Evolutionary conservation across 345 rosid genomes (phyloP), one percentile per base, ranked within the genome.

Genomic region (Eucalyptus leucophloia): DNA sequence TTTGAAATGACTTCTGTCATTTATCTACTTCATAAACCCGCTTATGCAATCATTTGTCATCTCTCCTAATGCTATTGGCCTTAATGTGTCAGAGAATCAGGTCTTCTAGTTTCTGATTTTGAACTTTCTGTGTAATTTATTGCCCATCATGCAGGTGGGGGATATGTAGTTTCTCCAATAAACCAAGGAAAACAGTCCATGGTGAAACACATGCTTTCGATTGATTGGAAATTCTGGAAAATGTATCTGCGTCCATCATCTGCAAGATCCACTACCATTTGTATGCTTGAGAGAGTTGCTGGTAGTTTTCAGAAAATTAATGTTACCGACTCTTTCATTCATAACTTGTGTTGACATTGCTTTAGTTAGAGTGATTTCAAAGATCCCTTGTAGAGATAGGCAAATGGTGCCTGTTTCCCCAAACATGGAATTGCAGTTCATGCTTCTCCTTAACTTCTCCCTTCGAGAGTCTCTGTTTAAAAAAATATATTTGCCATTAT

Each of bases 191-290:
- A 92, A 86, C 94, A 96, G 67, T 95, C 99, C 32, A 89, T 94
- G 53, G 99, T 98, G 50, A 98, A 95, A 88, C 99, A 97, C 93
- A 98, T 98, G 99, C 95, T 97, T 88, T 95, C 99, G 40, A 92
- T 96, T 87, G 97, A 98, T 90, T 97, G 99, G 99, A 96, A 95
- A 91, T 95, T 91, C 88, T 96, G 99, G 98, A 97, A 95, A 91
- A 89, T 94, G 87, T 94, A 95, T 90, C 87, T 95, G 45, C 91
- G 92, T 26, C 97, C 96, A 85, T 89, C 99, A 28, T 93, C 96
- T 51, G 93, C 95, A 87, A 93, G 98, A 92, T 89, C 96, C 40
- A 92, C 95, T 86, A 97, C 99, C 51, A 96, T 96, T 86, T 91
- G 94, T 83, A 93, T 95, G 97, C 96, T 98, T 69, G 99, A 95